These are phyloP conservation scores for Pythium chondricola DNA, from an alignment of 352 stramenopile genomes.

Conservation along the genomic window DNA sequence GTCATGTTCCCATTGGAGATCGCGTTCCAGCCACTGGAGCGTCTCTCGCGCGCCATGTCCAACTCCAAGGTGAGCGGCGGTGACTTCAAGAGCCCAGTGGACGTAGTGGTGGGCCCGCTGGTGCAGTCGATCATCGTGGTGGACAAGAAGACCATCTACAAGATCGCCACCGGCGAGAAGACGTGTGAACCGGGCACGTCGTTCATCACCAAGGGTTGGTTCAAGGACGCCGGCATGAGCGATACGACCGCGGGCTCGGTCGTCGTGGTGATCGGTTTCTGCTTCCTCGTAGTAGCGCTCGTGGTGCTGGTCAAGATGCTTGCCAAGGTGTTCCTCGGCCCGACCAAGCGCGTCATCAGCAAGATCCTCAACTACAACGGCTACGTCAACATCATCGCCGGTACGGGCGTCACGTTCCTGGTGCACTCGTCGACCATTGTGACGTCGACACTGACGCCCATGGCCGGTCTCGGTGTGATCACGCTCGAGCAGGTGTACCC, in stretches of 20 bases:
- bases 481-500: slow-evolving; percentile 69
- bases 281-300: slow-evolving; percentile 12
- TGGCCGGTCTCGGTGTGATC: slow-evolving; percentile 56
- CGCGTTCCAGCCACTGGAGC: slow-evolving; percentile 26
- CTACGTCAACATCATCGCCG: slow-evolving; percentile 59
- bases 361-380: slow-evolving; percentile 68
- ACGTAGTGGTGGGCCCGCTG: slow-evolving; percentile 13
- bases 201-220: slow-evolving; percentile 3
- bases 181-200: neutral
- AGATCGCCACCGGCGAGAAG: neutral
- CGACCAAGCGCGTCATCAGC: slow-evolving; percentile 52
- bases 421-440: slow-evolving; percentile 76
- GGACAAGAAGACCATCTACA: slow-evolving; percentile 6
- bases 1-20: slow-evolving; percentile 41
- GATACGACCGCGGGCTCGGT: slow-evolving; percentile 5
- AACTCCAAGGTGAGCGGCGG: neutral
- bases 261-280: slow-evolving; percentile 9
- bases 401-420: slow-evolving; percentile 54
- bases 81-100: slow-evolving; percentile 13
- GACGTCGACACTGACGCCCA: slow-evolving; percentile 59
- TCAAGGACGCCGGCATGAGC: slow-evolving; percentile 6
- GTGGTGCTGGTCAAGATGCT: slow-evolving; percentile 16
- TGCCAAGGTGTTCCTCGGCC: slow-evolving; percentile 34
- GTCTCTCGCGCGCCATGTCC: slow-evolving; percentile 16
- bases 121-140: slow-evolving; percentile 4